Base-by-base conservation (phyloP, 2,329 filamentous ascomycete species). In the Chrysosporium keratinophilum region DNA sequence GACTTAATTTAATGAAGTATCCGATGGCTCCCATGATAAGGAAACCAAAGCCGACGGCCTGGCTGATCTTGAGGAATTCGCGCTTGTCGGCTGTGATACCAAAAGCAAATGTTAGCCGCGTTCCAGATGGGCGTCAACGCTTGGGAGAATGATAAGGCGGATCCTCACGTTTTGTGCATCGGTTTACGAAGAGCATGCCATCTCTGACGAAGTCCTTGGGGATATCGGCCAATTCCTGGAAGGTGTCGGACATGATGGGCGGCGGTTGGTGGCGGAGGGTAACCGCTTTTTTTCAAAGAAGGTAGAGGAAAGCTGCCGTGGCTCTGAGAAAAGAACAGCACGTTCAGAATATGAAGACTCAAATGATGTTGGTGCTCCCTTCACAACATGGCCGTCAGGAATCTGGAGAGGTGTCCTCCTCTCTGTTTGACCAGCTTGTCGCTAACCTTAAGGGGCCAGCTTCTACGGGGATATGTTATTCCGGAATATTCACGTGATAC, bases 141-240 rank as follows among this genome's bases (percentile, higher is more conserved):
- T 5, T 11, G 31, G 3, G 9, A 12, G n/a, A 7, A n/a, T n/a
- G 37, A 65, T 59, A 62, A 34, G n/a, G 31, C 6, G 19, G 10
- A 6, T 5, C 7, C 72, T 54, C 66, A 75, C 72, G 72, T 64
- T 75, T 75, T 55, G 71, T 74, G 66, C 73, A 74, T 61, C 73
- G 67, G 63, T 74, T 71, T 50, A 76, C 65, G 55, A 76, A 76
- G 54, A 73, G 71, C 54, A 69, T 69, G 54, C 74, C 74, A 60
- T 76, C 74, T 45, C 70, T 70, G 59, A 78, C 66, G 62, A 79
- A 79, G 59, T 78, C 76, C 65, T 73, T 71, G 41, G 76, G 76
- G 65, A 79, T 74, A 62, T 82, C 79, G 60, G 78, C 76, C 58
- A 83, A 69, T 60, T 82, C 79, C 67, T 81, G 79, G 62, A 81